A percentile compares a stretch with the other conserved stretches of the same genome.
Conservation (phyloP, 2,329 filamentous ascomycete species). For the Pseudopyrenochaeta lycopersici region DNA sequence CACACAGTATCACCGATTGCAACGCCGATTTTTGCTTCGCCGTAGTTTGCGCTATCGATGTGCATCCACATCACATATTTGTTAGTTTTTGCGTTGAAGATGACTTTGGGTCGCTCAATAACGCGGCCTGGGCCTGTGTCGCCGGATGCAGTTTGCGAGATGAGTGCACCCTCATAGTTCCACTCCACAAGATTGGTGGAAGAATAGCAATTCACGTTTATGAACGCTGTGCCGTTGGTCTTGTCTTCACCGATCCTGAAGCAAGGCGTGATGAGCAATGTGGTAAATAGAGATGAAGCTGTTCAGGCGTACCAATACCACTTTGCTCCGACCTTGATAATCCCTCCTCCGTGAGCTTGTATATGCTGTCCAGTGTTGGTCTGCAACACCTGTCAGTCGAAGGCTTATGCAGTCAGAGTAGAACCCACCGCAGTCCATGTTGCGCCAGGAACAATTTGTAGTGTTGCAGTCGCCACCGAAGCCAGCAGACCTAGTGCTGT, state of each 20-base stretch:
- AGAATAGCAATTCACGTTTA: slow-evolving; percentile 74
- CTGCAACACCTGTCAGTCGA: slow-evolving; percentile 23
- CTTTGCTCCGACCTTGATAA: slow-evolving; percentile 65
- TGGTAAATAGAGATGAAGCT: background rate
- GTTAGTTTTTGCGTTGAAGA: slow-evolving; percentile 70
- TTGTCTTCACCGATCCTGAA: slow-evolving; percentile 74
- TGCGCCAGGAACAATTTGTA: slow-evolving; percentile 50
- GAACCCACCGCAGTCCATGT: slow-evolving; percentile 50
- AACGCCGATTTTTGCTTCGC: slow-evolving; percentile 71
- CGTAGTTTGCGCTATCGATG: slow-evolving; percentile 69
- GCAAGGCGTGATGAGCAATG: background rate
- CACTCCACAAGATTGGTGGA: slow-evolving; percentile 70
- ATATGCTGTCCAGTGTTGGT: slow-evolving; percentile 63
- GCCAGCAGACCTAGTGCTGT: slow-evolving; percentile 22
- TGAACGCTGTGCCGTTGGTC: slow-evolving; percentile 67
- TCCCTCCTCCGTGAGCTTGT: slow-evolving; percentile 72
- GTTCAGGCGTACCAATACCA: slow-evolving; percentile 63
- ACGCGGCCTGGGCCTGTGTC: slow-evolving; percentile 70
- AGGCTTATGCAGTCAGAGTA: background rate
- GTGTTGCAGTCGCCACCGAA: slow-evolving; percentile 35
- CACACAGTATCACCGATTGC: slow-evolving; percentile 68
- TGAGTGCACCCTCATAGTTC: slow-evolving; percentile 67
- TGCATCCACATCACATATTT: slow-evolving; percentile 77
- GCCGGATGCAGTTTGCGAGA: slow-evolving; percentile 62
- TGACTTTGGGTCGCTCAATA: slow-evolving; percentile 73